Evolutionary conservation across 2,329 filamentous ascomycete genomes (phyloP).

Genomic region (Hortaea werneckii): DNA sequence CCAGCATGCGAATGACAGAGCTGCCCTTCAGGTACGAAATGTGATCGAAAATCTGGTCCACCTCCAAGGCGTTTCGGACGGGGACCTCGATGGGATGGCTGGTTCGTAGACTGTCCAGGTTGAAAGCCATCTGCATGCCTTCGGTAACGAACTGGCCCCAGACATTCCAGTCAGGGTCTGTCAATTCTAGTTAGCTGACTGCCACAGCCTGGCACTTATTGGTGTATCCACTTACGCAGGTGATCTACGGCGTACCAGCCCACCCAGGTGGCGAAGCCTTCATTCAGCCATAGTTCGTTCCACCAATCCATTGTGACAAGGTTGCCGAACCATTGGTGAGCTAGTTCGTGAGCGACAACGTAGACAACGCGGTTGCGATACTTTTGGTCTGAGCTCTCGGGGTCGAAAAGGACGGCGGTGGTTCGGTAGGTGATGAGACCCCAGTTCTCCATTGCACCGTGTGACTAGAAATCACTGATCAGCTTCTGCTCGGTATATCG

Average conservation of each 20-base stretch:
- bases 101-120: constrained; percentile 77
- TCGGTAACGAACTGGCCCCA: constrained; percentile 98
- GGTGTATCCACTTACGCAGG: constrained; percentile 39
- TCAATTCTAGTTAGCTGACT: not conserved
- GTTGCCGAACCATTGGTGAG: constrained; percentile 94
- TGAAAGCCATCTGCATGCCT: constrained; percentile 83
- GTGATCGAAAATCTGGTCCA: constrained; percentile 95
- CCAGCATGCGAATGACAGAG: constrained; percentile 93
- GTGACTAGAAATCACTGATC: constrained; percentile 40
- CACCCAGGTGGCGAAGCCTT: constrained; percentile 97
- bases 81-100: constrained; percentile 96
- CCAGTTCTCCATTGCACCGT: constrained; percentile 92
- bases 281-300: constrained; percentile 70
- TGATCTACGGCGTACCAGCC: constrained; percentile 89
- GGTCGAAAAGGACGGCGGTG: constrained; percentile 91
- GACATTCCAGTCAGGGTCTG: constrained; percentile 85
- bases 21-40: constrained; percentile 97
- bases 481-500: constrained; percentile 20
- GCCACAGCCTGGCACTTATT: not conserved
- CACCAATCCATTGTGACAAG: constrained; percentile 94
- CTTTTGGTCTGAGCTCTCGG: constrained; percentile 76
- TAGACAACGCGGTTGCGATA: constrained; percentile 94
- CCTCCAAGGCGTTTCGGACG: constrained; percentile 84
- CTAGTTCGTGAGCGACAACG: constrained; percentile 94
- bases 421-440: constrained; percentile 86